Percentiles rank a stretch among this genome's conserved stretches.
phyloP scores from a whole-genome alignment of 2,329 filamentous ascomycete genomes.

The Plenodomus lindquistii region DNA sequence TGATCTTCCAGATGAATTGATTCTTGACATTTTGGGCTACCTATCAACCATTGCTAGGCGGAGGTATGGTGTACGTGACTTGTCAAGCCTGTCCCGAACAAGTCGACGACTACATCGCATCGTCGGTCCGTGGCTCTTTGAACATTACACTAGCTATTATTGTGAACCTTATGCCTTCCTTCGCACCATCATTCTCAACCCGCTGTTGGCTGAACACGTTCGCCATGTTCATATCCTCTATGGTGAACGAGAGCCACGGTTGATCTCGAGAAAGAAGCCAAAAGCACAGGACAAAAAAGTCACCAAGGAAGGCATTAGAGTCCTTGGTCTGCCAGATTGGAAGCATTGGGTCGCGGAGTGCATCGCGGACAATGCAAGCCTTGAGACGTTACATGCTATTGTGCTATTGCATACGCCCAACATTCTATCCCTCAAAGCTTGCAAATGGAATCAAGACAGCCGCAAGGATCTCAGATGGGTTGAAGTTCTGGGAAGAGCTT shows the following conservation, averaged over 20 bases:
- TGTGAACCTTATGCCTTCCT: slow-evolving; percentile 35
- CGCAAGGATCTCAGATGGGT: slow-evolving; percentile 23
- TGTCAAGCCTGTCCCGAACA: slow-evolving; percentile 26
- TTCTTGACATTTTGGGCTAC: slow-evolving; percentile 29
- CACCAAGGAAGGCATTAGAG: slow-evolving; percentile 30
- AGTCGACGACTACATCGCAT: slow-evolving; percentile 28
- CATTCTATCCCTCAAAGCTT: slow-evolving; percentile 8
- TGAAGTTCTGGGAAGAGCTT: slow-evolving; percentile 20
- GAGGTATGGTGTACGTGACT: slow-evolving; percentile 18
- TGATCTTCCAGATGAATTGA: slow-evolving; percentile 33
- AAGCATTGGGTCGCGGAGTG: slow-evolving; percentile 29
- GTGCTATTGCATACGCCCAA: slow-evolving; percentile 32
- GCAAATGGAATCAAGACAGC: neutral
- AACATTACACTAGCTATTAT: slow-evolving; percentile 23
- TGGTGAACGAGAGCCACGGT: slow-evolving; percentile 7
- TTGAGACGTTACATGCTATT: slow-evolving; percentile 24
- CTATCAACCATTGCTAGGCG: slow-evolving; percentile 20
- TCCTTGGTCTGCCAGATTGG: slow-evolving; percentile 25
- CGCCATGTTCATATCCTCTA: slow-evolving; percentile 18
- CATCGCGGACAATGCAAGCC: slow-evolving; percentile 13
- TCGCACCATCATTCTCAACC: slow-evolving; percentile 26
- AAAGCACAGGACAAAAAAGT: slow-evolving; percentile 29
- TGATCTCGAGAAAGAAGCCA: slow-evolving; percentile 13
- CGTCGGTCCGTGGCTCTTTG: slow-evolving; percentile 24
- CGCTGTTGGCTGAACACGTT: slow-evolving; percentile 19